phyloP scores from a whole-genome alignment of 441 rosid genomes.

The Populus tomentosa region DNA sequence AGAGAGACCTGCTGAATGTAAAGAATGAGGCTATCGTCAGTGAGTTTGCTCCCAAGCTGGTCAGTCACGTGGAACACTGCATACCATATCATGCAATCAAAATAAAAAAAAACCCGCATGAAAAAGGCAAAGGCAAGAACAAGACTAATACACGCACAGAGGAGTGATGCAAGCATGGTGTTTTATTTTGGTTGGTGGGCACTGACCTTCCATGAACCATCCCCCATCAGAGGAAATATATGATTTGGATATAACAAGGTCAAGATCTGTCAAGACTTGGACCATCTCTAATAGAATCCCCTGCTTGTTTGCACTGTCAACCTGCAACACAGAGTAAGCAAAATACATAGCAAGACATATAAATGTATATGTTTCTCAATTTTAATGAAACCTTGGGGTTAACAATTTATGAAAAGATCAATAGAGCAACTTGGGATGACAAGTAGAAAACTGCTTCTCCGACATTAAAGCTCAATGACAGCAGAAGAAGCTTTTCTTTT shows the following conservation, averaged over 20 bases:
- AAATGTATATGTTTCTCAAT: constrained; percentile 10
- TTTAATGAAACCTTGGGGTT: not conserved
- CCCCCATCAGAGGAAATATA: constrained; percentile 93
- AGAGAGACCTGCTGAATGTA: constrained; percentile 70
- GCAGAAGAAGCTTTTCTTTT: not conserved
- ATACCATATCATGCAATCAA: constrained; percentile 10
- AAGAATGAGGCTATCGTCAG: constrained; percentile 65
- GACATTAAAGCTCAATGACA: too few species aligned
- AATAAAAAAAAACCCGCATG: constrained; percentile 18
- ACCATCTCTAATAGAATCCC: constrained; percentile 93
- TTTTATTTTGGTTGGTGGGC: not conserved
- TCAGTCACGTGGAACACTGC: constrained; percentile 98
- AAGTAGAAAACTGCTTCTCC: too few species aligned
- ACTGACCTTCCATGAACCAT: constrained; percentile 97
- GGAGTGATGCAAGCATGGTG: not conserved
- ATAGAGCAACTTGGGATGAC: not conserved
- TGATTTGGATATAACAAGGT: constrained; percentile 88
- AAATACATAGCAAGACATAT: not conserved
- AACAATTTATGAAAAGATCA: not conserved
- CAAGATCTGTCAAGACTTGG: constrained; percentile 90
- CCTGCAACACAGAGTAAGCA: constrained; percentile 33
- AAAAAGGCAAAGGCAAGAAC: not conserved
- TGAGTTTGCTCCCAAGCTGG: constrained; percentile 74
- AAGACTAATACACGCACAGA: not conserved
- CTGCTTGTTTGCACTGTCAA: constrained; percentile 84